A percentile compares a stretch with the other conserved stretches of the same genome.
These are phyloP conservation scores for Colletotrichum sp. DNA, from an alignment of 2,329 filamentous ascomycete genomes.

Conservation along the genomic window DNA sequence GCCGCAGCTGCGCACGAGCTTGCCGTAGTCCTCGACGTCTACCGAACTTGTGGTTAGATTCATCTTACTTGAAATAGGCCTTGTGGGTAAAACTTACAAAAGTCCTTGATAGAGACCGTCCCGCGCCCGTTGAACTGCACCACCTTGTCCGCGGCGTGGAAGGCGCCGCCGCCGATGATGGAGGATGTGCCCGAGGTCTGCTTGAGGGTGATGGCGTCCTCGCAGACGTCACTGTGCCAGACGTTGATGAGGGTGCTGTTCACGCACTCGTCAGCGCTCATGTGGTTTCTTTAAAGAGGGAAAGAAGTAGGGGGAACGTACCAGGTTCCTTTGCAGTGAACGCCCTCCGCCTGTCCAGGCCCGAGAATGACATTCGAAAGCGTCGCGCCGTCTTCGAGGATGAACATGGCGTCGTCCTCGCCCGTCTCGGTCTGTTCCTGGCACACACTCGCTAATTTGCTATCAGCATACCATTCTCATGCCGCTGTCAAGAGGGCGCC, in stretches of 20 bases:
- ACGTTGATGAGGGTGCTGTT: constrained; percentile 38
- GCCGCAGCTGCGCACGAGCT: constrained; percentile 54
- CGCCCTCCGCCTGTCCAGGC: constrained; percentile 51
- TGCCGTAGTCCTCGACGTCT: constrained; percentile 47
- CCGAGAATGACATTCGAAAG: constrained; percentile 60
- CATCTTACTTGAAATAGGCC: no score
- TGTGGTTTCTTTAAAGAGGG: not conserved
- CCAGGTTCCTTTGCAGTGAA: constrained; percentile 55
- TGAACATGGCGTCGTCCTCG: constrained; percentile 49
- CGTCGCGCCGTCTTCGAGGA: constrained; percentile 53
- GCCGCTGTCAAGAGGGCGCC: not conserved
- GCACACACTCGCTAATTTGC: not conserved
- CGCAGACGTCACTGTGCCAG: constrained; percentile 49
- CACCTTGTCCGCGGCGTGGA: constrained; percentile 41
- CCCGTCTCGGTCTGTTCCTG: constrained; percentile 13
- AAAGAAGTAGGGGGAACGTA: not conserved
- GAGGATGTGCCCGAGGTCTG: not conserved
- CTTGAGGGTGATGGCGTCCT: constrained; percentile 49
- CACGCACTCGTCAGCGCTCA: not conserved
- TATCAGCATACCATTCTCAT: not conserved
- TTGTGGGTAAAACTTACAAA: constrained; percentile 23
- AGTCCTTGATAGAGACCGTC: constrained; percentile 42
- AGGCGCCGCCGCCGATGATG: constrained; percentile 37
- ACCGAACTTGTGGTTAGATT: no score
- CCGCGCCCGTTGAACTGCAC: constrained; percentile 47